phyloP scores from a whole-genome alignment of 768 basidiomycete species.

The Tulasnella sp. region DNA sequence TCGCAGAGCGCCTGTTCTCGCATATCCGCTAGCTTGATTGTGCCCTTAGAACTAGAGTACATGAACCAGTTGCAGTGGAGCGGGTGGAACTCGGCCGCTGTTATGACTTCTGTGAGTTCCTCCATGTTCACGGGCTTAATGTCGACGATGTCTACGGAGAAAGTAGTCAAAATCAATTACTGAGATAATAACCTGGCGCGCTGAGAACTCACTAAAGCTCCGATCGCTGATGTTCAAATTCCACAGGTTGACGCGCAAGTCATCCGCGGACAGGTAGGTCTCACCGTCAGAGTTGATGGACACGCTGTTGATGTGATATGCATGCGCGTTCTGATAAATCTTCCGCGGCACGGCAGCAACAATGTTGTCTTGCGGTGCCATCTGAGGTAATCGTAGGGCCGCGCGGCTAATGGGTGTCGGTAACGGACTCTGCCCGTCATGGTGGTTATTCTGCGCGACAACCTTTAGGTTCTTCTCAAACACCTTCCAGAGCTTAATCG shows the following conservation, averaged over 20 bases:
- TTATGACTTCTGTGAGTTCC: constrained; percentile 98
- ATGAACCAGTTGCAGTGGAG: constrained; percentile 96
- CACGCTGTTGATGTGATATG: constrained; percentile 99
- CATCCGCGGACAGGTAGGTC: constrained; percentile 99
- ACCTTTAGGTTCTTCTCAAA: constrained; percentile 95
- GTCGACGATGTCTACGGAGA: constrained; percentile 85
- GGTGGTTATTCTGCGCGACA: constrained; percentile 92
- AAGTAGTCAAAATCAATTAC: background rate
- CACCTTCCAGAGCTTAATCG: constrained; percentile 99
- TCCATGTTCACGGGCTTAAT: constrained; percentile 99
- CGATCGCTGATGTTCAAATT: constrained; percentile 97
- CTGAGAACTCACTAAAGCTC: constrained; percentile 84
- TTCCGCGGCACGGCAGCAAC: constrained; percentile 97
- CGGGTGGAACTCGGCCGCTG: constrained; percentile 98
- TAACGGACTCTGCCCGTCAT: constrained; percentile 52
- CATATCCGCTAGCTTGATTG: constrained; percentile 99
- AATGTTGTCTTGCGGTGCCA: constrained; percentile 92
- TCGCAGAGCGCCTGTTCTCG: constrained; percentile 96
- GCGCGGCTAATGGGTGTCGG: constrained; percentile 47
- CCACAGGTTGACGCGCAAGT: constrained; percentile 95
- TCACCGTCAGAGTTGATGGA: constrained; percentile 99
- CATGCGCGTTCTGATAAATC: constrained; percentile 98
- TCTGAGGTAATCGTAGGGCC: constrained; percentile 78
- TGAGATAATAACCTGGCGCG: no score
- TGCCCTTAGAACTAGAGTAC: constrained; percentile 99